These are phyloP conservation scores for Monosporascus sp. DNA, from an alignment of 2,329 filamentous ascomycete species.

Conservation along the genomic window DNA sequence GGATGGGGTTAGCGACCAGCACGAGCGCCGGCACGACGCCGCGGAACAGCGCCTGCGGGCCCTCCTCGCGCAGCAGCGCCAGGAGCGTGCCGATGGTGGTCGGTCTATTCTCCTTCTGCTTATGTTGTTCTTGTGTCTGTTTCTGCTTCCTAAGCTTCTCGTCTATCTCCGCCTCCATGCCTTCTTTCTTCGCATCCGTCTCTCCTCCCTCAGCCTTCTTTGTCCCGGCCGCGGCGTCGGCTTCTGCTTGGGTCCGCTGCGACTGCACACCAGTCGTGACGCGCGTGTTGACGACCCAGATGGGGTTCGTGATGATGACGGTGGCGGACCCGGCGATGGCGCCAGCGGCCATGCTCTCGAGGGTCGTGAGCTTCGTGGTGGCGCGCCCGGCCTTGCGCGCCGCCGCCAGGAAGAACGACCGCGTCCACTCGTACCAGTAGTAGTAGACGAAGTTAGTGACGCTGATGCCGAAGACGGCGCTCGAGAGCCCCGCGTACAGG, in stretches of 20 bases:
- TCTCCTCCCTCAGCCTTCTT: not conserved
- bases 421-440: constrained; percentile 99
- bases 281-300: constrained; percentile 98
- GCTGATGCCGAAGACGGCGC: constrained; percentile 93
- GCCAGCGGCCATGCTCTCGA: constrained; percentile 92
- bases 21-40: constrained; percentile 90
- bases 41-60: constrained; percentile 77
- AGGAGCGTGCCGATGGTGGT: constrained; percentile 78
- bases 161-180: not conserved
- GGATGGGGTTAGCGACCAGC: constrained; percentile 93
- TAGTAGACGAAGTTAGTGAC: constrained; percentile 99
- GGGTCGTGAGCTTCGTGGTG: constrained; percentile 76
- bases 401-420: constrained; percentile 76
- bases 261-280: constrained; percentile 81
- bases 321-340: constrained; percentile 91
- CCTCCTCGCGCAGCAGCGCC: constrained; percentile 76
- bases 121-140: constrained; percentile 29
- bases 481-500: constrained; percentile 89
- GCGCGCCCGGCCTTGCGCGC: constrained; percentile 67
- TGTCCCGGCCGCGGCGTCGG: not conserved
- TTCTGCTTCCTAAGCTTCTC: constrained; percentile 18
- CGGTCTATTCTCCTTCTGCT: constrained; percentile 44
- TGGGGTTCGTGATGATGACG: constrained; percentile 94
- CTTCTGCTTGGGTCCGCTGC: not conserved
- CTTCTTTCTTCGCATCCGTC: not conserved